A percentile compares a stretch with the other conserved stretches of the same genome.
Evolutionary conservation across 139 green algal genomes (phyloP).

Genomic region (Bryopsis sp.): DNA sequence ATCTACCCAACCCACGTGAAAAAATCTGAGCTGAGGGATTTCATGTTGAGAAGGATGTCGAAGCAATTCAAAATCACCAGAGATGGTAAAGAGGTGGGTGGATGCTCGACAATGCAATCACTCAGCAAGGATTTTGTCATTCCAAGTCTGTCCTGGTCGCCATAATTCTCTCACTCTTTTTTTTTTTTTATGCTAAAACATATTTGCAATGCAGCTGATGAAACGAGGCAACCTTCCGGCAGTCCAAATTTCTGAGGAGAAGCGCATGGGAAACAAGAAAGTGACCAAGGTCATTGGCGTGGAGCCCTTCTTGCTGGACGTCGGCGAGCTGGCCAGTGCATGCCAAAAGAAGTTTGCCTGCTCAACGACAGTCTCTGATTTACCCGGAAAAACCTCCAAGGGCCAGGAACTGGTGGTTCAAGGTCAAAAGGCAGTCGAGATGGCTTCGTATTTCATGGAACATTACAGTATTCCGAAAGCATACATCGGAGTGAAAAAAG

Average conservation of each 20-base stretch:
- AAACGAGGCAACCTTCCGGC: constrained; percentile 29
- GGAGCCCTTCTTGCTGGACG: constrained; percentile 31
- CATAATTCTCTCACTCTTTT: too few relatives aligned
- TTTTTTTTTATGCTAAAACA: not conserved
- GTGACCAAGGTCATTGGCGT: constrained; percentile 35
- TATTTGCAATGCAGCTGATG: constrained; percentile 19
- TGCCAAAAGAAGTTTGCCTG: constrained; percentile 28
- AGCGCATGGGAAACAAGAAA: constrained; percentile 43
- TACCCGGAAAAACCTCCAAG: constrained; percentile 32
- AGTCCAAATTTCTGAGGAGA: constrained; percentile 33
- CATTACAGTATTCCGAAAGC: constrained; percentile 32
- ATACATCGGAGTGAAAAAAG: constrained; percentile 29
- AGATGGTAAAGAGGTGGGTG: constrained; percentile 13
- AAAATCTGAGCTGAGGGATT: constrained; percentile 34
- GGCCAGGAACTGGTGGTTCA: constrained; percentile 35
- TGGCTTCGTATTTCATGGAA: constrained; percentile 32
- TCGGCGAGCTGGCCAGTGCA: not conserved
- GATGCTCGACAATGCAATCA: not conserved
- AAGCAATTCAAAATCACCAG: constrained; percentile 31
- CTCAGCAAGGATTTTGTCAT: not conserved
- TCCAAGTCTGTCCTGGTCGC: not conserved
- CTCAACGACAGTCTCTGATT: constrained; percentile 27
- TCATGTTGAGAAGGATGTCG: constrained; percentile 31
- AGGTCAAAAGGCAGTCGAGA: constrained; percentile 30
- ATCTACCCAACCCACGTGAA: constrained; percentile 31